A percentile compares a stretch with the other conserved stretches of the same genome.
Conservation (phyloP, 768 basidiomycete species). For the Dictyophora rubrovolvata region DNA sequence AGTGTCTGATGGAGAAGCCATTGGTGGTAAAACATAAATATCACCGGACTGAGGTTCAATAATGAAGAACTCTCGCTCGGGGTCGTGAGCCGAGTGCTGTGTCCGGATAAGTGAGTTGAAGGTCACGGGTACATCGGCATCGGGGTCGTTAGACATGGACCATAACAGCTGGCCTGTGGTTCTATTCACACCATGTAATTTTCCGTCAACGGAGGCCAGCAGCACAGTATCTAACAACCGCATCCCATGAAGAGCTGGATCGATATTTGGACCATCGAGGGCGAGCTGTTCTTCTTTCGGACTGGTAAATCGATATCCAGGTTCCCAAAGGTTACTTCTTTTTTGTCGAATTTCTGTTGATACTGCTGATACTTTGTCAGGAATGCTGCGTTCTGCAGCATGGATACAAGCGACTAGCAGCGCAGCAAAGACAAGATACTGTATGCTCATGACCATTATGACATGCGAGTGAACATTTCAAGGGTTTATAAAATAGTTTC, state of each 20-base stretch:
- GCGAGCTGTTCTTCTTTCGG: neutral
- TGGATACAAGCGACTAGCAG: conserved; percentile 2
- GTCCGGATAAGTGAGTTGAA: conserved; percentile 71
- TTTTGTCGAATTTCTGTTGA: neutral
- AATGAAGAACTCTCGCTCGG: conserved; percentile 75
- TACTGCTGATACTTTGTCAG: conserved; percentile 1
- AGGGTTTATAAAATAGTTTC: neutral
- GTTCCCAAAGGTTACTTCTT: neutral
- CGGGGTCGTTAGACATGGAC: conserved; percentile 63
- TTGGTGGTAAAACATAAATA: conserved; percentile 75
- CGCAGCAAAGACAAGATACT: neutral
- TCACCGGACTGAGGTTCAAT: conserved; percentile 93
- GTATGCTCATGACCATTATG: neutral
- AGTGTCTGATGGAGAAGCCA: conserved; percentile 34
- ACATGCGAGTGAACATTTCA: neutral
- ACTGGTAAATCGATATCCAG: conserved; percentile 1
- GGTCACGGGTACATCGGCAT: conserved; percentile 32
- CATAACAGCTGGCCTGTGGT: conserved; percentile 74
- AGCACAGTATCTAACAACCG: conserved; percentile 77
- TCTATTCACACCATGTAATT: conserved; percentile 87
- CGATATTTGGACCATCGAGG: neutral
- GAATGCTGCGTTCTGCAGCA: neutral
- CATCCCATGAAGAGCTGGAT: conserved; percentile 29
- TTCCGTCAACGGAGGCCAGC: conserved; percentile 89
- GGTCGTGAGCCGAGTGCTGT: conserved; percentile 45